Evolutionary conservation across 352 stramenopile genomes (phyloP).

Genomic region (Phytophthora constricta): DNA sequence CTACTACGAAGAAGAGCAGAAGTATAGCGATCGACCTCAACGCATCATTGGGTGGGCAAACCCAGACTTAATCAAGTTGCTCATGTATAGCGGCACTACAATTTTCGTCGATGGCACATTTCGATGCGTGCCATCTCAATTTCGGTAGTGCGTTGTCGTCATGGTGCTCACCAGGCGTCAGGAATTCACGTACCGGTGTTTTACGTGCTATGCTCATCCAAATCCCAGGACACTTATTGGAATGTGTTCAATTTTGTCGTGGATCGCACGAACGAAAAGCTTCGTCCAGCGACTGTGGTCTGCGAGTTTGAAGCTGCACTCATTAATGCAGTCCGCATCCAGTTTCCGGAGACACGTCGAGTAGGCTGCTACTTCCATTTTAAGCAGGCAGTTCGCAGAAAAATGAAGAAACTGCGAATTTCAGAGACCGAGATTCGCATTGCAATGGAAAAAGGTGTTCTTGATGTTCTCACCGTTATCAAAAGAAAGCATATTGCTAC

Average conservation of each 20-base stretch:
- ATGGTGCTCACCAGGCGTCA: neutral
- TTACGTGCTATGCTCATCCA: conserved; percentile 8
- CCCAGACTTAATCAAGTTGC: neutral
- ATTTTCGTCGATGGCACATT: neutral
- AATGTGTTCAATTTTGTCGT: conserved; percentile 5
- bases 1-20: neutral
- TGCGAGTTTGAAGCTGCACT: conserved; percentile 17
- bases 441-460: neutral
- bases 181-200: neutral
- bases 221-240: conserved; percentile 3
- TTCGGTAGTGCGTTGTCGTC: neutral
- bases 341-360: conserved; percentile 11
- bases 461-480: neutral
- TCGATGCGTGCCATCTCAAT: neutral
- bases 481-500: neutral
- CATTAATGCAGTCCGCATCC: neutral
- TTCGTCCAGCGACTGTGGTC: neutral
- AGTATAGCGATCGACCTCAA: no score
- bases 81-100: neutral
- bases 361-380: conserved; percentile 22
- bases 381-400: neutral
- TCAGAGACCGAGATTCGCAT: neutral
- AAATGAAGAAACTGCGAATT: neutral
- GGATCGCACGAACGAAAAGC: neutral
- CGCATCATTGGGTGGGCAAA: neutral